phyloP scores from a whole-genome alignment of 345 rosid genomes.

The Lagerstroemia speciosa region DNA sequence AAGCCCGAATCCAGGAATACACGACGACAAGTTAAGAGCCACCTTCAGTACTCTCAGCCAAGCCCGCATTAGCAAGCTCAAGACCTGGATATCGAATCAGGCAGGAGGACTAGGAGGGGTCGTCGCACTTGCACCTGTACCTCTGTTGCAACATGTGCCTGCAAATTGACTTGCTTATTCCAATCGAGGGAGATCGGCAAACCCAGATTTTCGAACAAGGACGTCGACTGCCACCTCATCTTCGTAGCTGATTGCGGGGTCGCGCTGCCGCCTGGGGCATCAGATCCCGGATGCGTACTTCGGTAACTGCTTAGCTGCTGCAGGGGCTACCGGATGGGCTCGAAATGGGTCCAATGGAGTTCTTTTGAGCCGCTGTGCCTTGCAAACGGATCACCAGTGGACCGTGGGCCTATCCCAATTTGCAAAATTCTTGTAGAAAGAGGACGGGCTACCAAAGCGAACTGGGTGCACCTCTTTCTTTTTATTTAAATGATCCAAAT shows the following conservation, averaged over 20 bases:
- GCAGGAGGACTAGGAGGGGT: too few species aligned
- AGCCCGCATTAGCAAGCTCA: background rate
- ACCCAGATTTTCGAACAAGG: background rate
- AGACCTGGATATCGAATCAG: background rate
- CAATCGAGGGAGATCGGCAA: slow-evolving; percentile 5
- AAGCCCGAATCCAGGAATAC: background rate
- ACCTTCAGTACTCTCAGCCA: background rate
- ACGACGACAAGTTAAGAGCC: slow-evolving; percentile 9
- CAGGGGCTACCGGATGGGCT: slow-evolving; percentile 24
- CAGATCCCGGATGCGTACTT: slow-evolving; percentile 19
- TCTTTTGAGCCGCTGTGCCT: too few species aligned
- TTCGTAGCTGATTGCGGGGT: slow-evolving; percentile 18
- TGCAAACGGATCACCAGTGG: too few species aligned
- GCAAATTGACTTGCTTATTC: slow-evolving; percentile 23
- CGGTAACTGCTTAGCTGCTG: slow-evolving; percentile 34
- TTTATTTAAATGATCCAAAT: too few species aligned
- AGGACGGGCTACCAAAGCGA: too few species aligned
- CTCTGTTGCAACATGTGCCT: slow-evolving; percentile 22
- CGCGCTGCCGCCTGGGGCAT: slow-evolving; percentile 9
- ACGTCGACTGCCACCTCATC: slow-evolving; percentile 8
- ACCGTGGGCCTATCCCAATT: too few species aligned
- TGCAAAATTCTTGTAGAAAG: too few species aligned
- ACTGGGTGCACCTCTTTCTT: too few species aligned
- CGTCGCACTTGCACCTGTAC: background rate
- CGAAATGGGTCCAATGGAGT: too few species aligned